Base-by-base conservation (phyloP, 2,329 filamentous ascomycete genomes). In the Penicillium occitanis region DNA sequence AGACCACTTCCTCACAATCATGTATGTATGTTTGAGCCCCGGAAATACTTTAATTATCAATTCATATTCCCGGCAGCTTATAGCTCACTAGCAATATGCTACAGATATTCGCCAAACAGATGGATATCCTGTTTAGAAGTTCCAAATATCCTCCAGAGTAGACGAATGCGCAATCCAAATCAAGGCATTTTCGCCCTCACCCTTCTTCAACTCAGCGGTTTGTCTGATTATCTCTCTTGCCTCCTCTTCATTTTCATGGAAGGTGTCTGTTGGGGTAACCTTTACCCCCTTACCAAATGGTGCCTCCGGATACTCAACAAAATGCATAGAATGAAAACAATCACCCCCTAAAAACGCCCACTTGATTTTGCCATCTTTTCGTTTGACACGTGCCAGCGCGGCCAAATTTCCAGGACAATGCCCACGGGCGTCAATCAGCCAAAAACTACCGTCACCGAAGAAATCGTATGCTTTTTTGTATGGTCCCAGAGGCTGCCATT, bases 391-490 rank as follows among this genome's bases (percentile, higher is more conserved):
- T 19, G 61, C 61, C 19, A 63, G 33, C 4, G 80, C 81, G 73
- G 81, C 62, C 77, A 85, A 69, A 73, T 80, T 77, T 14, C 78
- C 73, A 53, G 76, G 70, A 73, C 77, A 75, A 69, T 75, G 78
- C 25, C 77, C 76, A 2, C 76, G 76, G 14, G 75, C 76, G 25
- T 77, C 74, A 8, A 79, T 73, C 7, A 78, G 63, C 76, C 75
- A 78, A 51, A 79, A 77, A 60, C 75, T 73, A 61, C 79, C 71
- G 73, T 83, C 74, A 63, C 75, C 75, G 51, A 79, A 79, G 50
- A 72, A 77, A 57, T 79, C 74, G 65, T 76, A 62, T 11, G 77
- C 76, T 48, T 71, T 71, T 14, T 77, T 71, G 57, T 78, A 79
- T 0, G 75, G 73, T 1, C 76, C 77, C 64, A 78, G 76, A 0